Percentiles rank a stretch among this genome's conserved stretches.
These are phyloP conservation scores for Xylaria scruposa DNA, from an alignment of 495 filamentous ascomycete species.

Conservation along the genomic window DNA sequence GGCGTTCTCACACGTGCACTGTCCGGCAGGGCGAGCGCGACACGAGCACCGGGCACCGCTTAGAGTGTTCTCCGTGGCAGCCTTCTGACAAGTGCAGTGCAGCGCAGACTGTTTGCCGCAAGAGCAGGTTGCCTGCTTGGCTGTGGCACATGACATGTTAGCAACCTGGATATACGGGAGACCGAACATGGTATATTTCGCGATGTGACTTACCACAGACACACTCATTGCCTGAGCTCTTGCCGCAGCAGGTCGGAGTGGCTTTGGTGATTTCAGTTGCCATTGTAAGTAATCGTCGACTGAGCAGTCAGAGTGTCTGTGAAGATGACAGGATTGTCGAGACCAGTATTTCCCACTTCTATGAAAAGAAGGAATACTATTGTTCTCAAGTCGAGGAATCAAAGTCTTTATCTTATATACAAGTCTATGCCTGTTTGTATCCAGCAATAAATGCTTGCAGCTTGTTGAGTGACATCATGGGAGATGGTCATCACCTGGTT, in stretches of 20 bases:
- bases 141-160: slow-evolving; percentile 36
- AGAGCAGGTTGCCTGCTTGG: slow-evolving; percentile 73
- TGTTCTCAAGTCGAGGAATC: not conserved
- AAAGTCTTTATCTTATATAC: slow-evolving; percentile 4
- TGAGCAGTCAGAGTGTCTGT: not conserved
- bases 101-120: slow-evolving; percentile 88
- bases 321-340: not conserved
- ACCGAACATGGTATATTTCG: not conserved
- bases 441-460: not conserved
- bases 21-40: slow-evolving; percentile 73
- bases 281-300: slow-evolving; percentile 31
- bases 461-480: slow-evolving; percentile 25
- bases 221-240: slow-evolving; percentile 51
- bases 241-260: slow-evolving; percentile 59
- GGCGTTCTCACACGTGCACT: slow-evolving; percentile 83
- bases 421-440: not conserved
- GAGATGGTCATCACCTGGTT: slow-evolving; percentile 21
- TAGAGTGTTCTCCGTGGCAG: slow-evolving; percentile 73
- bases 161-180: not conserved
- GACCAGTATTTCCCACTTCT: not conserved
- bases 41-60: slow-evolving; percentile 84
- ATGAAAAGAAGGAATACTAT: not conserved
- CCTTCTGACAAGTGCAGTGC: slow-evolving; percentile 83
- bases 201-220: slow-evolving; percentile 53
- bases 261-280: slow-evolving; percentile 39